Conservation (phyloP, 345 rosid genomes). For the Luvunga scandens region DNA sequence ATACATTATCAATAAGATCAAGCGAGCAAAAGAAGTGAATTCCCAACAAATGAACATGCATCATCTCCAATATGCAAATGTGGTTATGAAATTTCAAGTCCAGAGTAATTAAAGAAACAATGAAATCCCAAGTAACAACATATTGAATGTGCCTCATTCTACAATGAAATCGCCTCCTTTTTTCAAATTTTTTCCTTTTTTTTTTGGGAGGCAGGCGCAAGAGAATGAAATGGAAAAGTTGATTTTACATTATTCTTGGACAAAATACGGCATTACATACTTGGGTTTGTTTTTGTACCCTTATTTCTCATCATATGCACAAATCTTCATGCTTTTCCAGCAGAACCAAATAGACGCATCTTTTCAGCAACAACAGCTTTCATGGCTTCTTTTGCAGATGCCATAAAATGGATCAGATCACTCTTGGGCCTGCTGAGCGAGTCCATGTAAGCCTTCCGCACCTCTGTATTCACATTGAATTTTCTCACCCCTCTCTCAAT, state of each 20-base stretch:
- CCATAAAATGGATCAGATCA: slow-evolving; percentile 74
- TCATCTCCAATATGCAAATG: too few species aligned
- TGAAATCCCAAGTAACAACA: not conserved
- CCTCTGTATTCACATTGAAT: slow-evolving; percentile 91
- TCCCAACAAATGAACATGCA: not conserved
- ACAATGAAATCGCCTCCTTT: too few species aligned
- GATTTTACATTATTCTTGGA: not conserved
- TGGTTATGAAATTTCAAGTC: not conserved
- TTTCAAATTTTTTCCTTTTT: too few species aligned
- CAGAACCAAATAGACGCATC: slow-evolving; percentile 81
- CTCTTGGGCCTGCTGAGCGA: slow-evolving; percentile 49
- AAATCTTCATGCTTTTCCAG: slow-evolving; percentile 66
- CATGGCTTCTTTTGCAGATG: slow-evolving; percentile 80
- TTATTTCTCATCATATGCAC: too few species aligned
- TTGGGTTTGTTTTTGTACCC: too few species aligned
- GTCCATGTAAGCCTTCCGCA: slow-evolving; percentile 79
- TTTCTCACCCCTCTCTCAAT: slow-evolving; percentile 76
- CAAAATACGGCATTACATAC: not conserved
- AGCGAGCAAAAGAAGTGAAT: not conserved
- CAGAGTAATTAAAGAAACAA: too few species aligned
- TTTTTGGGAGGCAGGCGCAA: too few species aligned
- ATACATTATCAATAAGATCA: not conserved
- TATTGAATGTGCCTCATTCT: not conserved
- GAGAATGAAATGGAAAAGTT: not conserved
- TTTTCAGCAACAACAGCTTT: slow-evolving; percentile 74